A percentile compares a stretch with the other conserved stretches of the same genome.
These are phyloP conservation scores for Hypoxylon sp. DNA, from an alignment of 2,329 filamentous ascomycete genomes.

Conservation along the genomic window DNA sequence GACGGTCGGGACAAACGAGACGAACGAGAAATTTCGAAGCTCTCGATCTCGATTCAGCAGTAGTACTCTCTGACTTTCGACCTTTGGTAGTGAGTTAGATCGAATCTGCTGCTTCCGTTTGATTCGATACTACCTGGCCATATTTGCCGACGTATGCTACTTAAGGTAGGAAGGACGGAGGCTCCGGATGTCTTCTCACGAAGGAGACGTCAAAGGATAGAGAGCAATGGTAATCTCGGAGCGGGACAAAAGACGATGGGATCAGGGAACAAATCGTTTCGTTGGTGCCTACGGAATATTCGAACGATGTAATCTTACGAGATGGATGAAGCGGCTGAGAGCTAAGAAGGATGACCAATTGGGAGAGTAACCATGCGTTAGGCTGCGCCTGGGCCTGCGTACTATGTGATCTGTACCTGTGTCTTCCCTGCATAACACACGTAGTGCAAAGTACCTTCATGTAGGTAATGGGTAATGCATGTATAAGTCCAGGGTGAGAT, in stretches of 20 bases:
- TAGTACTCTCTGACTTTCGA: neutral
- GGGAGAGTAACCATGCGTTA: conserved; percentile 19
- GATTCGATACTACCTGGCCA: conserved; percentile 29
- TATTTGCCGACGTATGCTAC: conserved; percentile 7
- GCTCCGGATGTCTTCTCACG: conserved; percentile 3
- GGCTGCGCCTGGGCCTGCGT: conserved; percentile 1
- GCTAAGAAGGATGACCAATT: conserved; percentile 33
- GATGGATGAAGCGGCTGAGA: conserved; percentile 27
- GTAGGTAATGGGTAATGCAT: neutral
- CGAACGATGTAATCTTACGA: conserved; percentile 7
- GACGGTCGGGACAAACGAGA: too few relatives aligned
- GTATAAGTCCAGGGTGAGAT: neutral
- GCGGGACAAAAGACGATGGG: conserved; percentile 1
- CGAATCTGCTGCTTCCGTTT: conserved; percentile 11
- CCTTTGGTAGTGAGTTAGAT: neutral
- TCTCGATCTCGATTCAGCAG: conserved; percentile 1
- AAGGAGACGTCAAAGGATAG: conserved; percentile 1
- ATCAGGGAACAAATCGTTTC: too few relatives aligned
- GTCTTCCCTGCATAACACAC: neutral
- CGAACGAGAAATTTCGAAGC: neutral
- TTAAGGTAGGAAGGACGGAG: neutral
- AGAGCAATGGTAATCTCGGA: neutral
- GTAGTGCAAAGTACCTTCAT: neutral
- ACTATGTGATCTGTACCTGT: conserved; percentile 1
- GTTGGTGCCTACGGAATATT: conserved; percentile 27